A percentile compares a stretch with the other conserved stretches of the same genome.
Evolutionary conservation across 2,329 filamentous ascomycete genomes (phyloP).

Genomic region (Epicoccum nigrum): DNA sequence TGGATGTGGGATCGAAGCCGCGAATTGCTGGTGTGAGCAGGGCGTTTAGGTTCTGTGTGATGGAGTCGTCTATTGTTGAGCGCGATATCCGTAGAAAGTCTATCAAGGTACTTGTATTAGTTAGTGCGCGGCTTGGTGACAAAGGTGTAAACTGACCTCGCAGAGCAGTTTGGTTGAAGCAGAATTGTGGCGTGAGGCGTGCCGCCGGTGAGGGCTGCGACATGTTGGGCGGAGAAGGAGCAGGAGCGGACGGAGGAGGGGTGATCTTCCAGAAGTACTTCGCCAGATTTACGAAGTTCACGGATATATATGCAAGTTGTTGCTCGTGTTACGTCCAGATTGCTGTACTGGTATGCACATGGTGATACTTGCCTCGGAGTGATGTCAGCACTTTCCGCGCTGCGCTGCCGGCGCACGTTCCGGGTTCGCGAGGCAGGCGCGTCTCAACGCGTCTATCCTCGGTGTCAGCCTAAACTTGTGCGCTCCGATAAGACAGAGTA

Average conservation of each 20-base stretch:
- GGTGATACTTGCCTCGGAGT: constrained; percentile 22
- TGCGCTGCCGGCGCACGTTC: constrained; percentile 18
- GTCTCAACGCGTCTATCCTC: constrained; percentile 25
- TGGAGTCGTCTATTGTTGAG: constrained; percentile 86
- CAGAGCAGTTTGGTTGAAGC: constrained; percentile 59
- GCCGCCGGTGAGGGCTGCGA: constrained; percentile 51
- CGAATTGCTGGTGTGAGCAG: constrained; percentile 74
- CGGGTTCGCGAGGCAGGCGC: constrained; percentile 24
- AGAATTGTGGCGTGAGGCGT: constrained; percentile 56
- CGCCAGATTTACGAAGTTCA: constrained; percentile 29
- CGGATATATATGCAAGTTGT: not conserved
- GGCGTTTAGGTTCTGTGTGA: constrained; percentile 90
- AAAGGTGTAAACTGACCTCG: constrained; percentile 47
- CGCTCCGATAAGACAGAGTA: constrained; percentile 32
- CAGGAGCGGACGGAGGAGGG: constrained; percentile 15
- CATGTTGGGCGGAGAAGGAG: constrained; percentile 39
- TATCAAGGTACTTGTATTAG: constrained; percentile 52
- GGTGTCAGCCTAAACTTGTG: constrained; percentile 22
- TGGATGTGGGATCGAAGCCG: constrained; percentile 82
- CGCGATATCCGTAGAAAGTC: constrained; percentile 91
- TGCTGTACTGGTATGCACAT: not conserved
- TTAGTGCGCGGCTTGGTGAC: constrained; percentile 35
- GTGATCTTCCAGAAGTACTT: constrained; percentile 39
- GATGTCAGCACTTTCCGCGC: constrained; percentile 40
- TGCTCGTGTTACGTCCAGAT: no score